Conservation (phyloP, 2,329 filamentous ascomycete species). For the Uncinocarpus reesii region DNA sequence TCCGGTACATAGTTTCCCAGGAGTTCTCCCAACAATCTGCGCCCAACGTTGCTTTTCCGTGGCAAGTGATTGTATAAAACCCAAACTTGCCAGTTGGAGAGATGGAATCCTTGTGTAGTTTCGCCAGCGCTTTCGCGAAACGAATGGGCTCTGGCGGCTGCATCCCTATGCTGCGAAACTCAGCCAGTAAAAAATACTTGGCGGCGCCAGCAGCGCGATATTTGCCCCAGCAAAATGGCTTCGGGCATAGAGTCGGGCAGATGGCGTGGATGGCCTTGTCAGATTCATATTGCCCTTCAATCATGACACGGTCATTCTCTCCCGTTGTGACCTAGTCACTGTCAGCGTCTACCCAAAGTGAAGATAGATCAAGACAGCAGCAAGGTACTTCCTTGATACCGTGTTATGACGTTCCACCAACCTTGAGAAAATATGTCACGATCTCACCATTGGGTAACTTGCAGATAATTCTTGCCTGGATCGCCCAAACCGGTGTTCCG, state of each 20-base stretch:
- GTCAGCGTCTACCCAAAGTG: too few relatives aligned
- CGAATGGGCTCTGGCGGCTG: conserved; percentile 19
- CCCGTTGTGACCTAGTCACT: too few relatives aligned
- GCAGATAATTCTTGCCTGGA: too few relatives aligned
- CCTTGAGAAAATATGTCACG: too few relatives aligned
- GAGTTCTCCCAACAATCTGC: conserved; percentile 26
- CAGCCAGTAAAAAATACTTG: not conserved
- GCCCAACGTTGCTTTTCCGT: conserved; percentile 23
- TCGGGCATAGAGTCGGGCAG: conserved; percentile 24
- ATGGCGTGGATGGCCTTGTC: conserved; percentile 23
- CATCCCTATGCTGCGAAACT: not conserved
- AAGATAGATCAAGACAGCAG: too few relatives aligned
- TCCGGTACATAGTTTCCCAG: conserved; percentile 30
- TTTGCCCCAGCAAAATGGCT: conserved; percentile 22
- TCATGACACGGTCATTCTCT: not conserved
- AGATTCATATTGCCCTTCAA: conserved; percentile 27
- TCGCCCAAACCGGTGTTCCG: too few relatives aligned
- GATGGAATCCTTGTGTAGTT: conserved; percentile 22
- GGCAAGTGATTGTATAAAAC: conserved; percentile 28
- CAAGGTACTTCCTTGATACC: too few relatives aligned
- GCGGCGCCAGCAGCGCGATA: not conserved
- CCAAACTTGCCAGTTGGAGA: conserved; percentile 31
- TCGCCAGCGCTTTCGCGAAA: conserved; percentile 19
- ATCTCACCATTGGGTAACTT: too few relatives aligned
- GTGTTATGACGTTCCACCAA: too few relatives aligned